Conservation (phyloP, 192 early-diverging fungal species). For the Diversispora epigaea region DNA sequence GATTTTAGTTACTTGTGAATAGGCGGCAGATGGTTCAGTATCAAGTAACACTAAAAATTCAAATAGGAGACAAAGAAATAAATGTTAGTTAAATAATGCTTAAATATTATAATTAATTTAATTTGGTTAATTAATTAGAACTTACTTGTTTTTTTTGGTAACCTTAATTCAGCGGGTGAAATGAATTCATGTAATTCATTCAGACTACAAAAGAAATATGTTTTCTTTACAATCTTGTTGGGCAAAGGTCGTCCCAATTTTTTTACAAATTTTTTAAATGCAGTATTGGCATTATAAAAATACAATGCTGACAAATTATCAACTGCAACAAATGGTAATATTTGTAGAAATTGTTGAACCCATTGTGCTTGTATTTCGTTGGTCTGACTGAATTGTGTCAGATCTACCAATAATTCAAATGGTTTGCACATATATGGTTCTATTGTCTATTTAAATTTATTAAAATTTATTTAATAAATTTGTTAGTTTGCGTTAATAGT, state of each 20-base stretch:
- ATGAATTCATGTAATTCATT: constrained; percentile 77
- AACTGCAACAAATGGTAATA: constrained; percentile 65
- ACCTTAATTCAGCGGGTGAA: constrained; percentile 64
- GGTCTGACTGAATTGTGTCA: constrained; percentile 72
- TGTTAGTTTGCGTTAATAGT: too few relatives aligned
- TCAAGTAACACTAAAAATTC: constrained; percentile 60
- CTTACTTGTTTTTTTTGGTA: constrained; percentile 71
- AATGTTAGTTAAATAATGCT: background rate
- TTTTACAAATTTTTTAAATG: constrained; percentile 71
- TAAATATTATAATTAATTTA: background rate
- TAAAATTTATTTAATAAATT: too few relatives aligned
- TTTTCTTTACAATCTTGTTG: constrained; percentile 58
- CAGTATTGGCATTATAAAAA: constrained; percentile 82
- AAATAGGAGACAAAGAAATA: background rate
- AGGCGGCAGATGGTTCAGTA: constrained; percentile 61
- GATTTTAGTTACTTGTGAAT: constrained; percentile 68
- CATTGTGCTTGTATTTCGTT: constrained; percentile 83
- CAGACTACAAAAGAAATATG: constrained; percentile 68
- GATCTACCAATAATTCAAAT: constrained; percentile 81
- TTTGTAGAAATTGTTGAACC: constrained; percentile 69
- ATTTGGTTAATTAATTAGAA: background rate
- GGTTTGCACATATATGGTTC: constrained; percentile 68
- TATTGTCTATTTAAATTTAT: constrained; percentile 41
- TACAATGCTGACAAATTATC: constrained; percentile 69
- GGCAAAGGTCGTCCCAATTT: constrained; percentile 51